Conservation (phyloP, 805 yeast species). For the Lachancea meyersii region DNA sequence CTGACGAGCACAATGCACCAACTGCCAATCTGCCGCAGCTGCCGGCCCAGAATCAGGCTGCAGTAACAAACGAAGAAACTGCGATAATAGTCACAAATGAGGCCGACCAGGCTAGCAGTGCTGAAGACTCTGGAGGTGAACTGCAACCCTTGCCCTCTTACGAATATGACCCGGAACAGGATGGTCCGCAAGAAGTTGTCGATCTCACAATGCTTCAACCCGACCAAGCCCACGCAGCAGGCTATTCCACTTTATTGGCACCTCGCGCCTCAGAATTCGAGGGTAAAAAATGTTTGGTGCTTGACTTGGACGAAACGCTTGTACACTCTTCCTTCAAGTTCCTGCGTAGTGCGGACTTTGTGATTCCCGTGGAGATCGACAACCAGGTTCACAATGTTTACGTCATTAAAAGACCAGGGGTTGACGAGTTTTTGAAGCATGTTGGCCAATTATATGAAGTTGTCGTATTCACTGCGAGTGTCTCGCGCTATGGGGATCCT, state of each 20-base stretch:
- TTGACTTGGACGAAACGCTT: slow-evolving; percentile 92
- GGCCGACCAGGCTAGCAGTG: slow-evolving; percentile 17
- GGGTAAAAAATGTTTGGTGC: slow-evolving; percentile 75
- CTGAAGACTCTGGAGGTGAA: slow-evolving; percentile 22
- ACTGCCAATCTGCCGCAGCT: slow-evolving; percentile 8
- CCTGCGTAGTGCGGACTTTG: slow-evolving; percentile 88
- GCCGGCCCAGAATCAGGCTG: not conserved
- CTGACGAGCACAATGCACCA: slow-evolving; percentile 5
- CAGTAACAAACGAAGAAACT: slow-evolving; percentile 9
- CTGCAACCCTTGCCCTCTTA: slow-evolving; percentile 21
- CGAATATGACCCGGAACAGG: slow-evolving; percentile 17
- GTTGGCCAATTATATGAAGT: slow-evolving; percentile 89
- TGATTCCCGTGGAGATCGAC: slow-evolving; percentile 95
- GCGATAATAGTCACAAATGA: slow-evolving; percentile 13
- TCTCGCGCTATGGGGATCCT: slow-evolving; percentile 94
- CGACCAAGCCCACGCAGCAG: slow-evolving; percentile 61
- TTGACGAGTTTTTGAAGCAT: slow-evolving; percentile 78
- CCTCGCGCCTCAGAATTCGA: slow-evolving; percentile 40
- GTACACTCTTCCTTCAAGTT: slow-evolving; percentile 94
- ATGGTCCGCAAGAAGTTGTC: slow-evolving; percentile 34
- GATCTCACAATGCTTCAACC: slow-evolving; percentile 63
- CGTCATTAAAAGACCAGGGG: slow-evolving; percentile 96
- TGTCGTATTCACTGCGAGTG: slow-evolving; percentile 95
- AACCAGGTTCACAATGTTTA: slow-evolving; percentile 88
- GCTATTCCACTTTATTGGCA: slow-evolving; percentile 61